phyloP scores from a whole-genome alignment of 2,329 filamentous ascomycete genomes.

The Taxawa tesnikishii region DNA sequence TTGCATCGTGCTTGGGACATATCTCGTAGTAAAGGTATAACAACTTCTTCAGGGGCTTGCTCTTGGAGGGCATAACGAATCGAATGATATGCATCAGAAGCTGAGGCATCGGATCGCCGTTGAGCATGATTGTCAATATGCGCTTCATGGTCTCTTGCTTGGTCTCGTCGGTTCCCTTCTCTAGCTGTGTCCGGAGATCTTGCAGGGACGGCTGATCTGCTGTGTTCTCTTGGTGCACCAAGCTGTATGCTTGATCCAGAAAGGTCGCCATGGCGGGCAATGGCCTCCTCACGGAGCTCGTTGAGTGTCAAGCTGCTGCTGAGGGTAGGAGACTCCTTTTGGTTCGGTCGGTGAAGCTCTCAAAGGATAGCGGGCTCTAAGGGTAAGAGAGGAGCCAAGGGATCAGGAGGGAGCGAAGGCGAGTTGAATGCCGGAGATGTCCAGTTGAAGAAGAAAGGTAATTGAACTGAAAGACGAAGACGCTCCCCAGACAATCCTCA shows the following conservation, averaged over 20 bases:
- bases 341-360: constrained; percentile 1
- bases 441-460: too few species aligned
- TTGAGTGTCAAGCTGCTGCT: too few species aligned
- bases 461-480: too few species aligned
- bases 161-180: constrained; percentile 26
- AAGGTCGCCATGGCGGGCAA: constrained; percentile 72
- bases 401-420: too few species aligned
- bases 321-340: constrained; percentile 1
- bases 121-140: constrained; percentile 94
- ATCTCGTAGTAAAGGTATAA: constrained; percentile 99
- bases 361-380: too few species aligned
- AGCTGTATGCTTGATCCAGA: constrained; percentile 86
- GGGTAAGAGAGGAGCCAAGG: too few species aligned
- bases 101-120: constrained; percentile 89
- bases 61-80: constrained; percentile 98
- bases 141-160: constrained; percentile 59
- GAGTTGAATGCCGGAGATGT: too few species aligned
- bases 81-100: constrained; percentile 99
- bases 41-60: constrained; percentile 92
- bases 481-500: constrained; percentile 1
- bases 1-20: constrained; percentile 85
- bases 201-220: constrained; percentile 82
- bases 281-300: not conserved
- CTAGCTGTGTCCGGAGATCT: constrained; percentile 61
- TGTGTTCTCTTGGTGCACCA: constrained; percentile 96